Percentiles rank a stretch among this genome's conserved stretches.
Conservation (phyloP, 192 early-diverging fungal species). For the Gaertneriomyces sp. region DNA sequence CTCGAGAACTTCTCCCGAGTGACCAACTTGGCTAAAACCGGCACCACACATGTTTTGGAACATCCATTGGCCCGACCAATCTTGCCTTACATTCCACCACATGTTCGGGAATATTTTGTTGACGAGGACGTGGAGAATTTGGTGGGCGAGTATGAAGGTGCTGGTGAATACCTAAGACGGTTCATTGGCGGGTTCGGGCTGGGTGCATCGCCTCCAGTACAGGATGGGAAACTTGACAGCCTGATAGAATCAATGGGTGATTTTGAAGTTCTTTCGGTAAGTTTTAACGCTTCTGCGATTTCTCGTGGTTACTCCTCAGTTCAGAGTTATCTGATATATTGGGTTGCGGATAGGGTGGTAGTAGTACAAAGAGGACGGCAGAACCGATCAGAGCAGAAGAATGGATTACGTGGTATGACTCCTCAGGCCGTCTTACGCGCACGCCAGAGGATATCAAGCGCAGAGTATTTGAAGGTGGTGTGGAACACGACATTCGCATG, state of each 20-base stretch:
- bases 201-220: neutral
- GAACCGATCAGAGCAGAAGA: conserved; percentile 36
- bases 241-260: conserved; percentile 22
- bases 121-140: conserved; percentile 47
- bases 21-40: conserved; percentile 43
- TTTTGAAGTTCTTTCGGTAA: conserved; percentile 38
- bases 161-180: conserved; percentile 38
- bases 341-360: conserved; percentile 13
- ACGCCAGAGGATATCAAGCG: conserved; percentile 29
- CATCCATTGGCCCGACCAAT: conserved; percentile 50
- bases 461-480: conserved; percentile 52
- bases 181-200: conserved; percentile 39
- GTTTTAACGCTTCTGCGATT: neutral
- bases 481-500: conserved; percentile 73
- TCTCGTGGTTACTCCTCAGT: neutral
- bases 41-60: conserved; percentile 45
- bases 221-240: conserved; percentile 22
- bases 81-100: conserved; percentile 43
- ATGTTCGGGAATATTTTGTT: conserved; percentile 38
- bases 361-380: conserved; percentile 27
- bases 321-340: neutral
- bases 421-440: conserved; percentile 30
- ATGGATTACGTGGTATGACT: conserved; percentile 42
- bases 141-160: conserved; percentile 46
- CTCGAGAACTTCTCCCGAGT: conserved; percentile 47